Base-by-base conservation (phyloP, 2,329 filamentous ascomycete species). In the Teratosphaeria epicoccoides region DNA sequence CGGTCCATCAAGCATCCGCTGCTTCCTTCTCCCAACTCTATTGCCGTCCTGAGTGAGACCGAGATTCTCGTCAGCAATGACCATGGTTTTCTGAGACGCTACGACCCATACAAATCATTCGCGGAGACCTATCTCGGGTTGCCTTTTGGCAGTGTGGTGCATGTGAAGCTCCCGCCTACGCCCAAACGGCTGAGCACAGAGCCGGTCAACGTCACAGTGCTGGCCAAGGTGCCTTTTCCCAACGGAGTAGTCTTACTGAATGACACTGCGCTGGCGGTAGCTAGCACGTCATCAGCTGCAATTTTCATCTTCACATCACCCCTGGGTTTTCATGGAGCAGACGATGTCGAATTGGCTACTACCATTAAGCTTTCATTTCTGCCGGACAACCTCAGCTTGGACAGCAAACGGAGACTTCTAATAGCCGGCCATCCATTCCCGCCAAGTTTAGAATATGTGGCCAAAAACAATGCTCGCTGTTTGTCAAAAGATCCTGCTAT, bases 11-110 rank as follows among this genome's bases (percentile, higher is more conserved):
- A 55, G 6, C 65, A 73, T 45, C 57, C 60, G 2, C 48, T 70
- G 10, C 60, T 66, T 26, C 57, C 66, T 0, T 43, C 58, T 7
- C 72, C 72, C 2, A 75, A 74, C 55, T 63, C 66, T 2, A 62
- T 74, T n/a, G 57, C 65, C 11, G 59, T 63, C 1, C 52, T 73
- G 11, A 64, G 62, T 6, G 57, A 54, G 26, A 59, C 60, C 4
- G 64, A 66, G 26, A 49, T 73, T 1, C 63, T 68, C 48, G 58
- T 73, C 12, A 72, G 70, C 14, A 74, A 73, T 51, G 71, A 74
- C 57, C 71, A 74, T 56, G 65, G 61, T 55, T 63, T 72, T 48
- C 60, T 57, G 11, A 56, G 65, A 0, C 55, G 61, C 6, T 43
- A 58, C 1, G 60, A 62, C 0, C 58, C 56, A 0, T 6, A 66